Base-by-base conservation (phyloP, 192 early-diverging fungal genomes). In the Umbelopsis sp. region DNA sequence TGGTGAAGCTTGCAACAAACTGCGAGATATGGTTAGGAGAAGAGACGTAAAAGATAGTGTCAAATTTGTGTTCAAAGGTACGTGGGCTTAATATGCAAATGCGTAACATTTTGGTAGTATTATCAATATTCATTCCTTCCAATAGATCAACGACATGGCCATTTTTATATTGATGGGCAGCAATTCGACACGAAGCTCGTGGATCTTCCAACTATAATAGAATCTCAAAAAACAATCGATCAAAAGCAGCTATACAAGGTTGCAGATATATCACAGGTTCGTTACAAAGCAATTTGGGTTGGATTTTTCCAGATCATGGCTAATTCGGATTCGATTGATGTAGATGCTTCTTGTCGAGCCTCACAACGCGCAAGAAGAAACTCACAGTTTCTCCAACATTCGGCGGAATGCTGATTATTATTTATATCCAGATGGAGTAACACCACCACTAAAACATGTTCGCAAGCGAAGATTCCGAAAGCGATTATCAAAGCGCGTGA, bases 201-300 rank as follows among this genome's bases (percentile, higher is more conserved):
- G 3, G 94, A 96, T 75, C 73, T 96, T 36, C 94, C 94, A 12
- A 91, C 88, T 20, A 93, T 96, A 67, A 87, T 93, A 34, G 94
- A 96, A 73, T 88, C 93, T 2, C 92, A 93, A 71, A 96, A 95
- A 74, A 95, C 93, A 0, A 78, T 93, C 11, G 92, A 96, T 69
- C 89, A 89, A 70, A 93, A 94, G 68, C 93, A 95, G 71, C 84
- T 93, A 38, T 95, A 91, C 76, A 96, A 96, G 69, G 86, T 94
- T 44, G 90, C 88, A 21, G 93, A 95, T 73, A 92, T 96, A 34
- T 92, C 87, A 1, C 94, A 96, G 82, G 88, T 96, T 80, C 14
- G 74, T 34, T 36, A 76, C 4, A 70, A 70, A 45, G 74, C 76
- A 3, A 29, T 20, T 22, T 11, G 7, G 32, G 8, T 59, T 77